phyloP scores from a whole-genome alignment of 306 rosid genomes.

The Rosa lucieae region DNA sequence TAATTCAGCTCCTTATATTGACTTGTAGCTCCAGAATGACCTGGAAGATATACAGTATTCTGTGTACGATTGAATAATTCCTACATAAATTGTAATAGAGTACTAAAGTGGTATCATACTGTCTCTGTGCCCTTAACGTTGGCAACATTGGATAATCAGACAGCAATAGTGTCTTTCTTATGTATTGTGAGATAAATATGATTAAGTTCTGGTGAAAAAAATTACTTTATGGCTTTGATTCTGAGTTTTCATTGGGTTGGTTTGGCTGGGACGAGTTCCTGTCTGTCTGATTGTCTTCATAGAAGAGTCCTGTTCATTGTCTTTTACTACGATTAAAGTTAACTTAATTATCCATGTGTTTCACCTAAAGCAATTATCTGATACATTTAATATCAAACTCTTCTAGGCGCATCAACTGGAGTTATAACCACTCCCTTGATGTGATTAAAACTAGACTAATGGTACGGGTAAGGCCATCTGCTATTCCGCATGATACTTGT shows the following conservation, averaged over 20 bases:
- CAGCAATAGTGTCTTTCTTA: no score
- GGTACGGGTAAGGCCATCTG: conserved; percentile 66
- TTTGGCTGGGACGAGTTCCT: neutral
- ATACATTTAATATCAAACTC: conserved; percentile 8
- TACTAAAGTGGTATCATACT: no score
- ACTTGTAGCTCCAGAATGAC: neutral
- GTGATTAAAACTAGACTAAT: conserved; percentile 92
- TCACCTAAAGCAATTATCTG: neutral
- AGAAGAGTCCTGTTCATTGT: neutral
- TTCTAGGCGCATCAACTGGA: conserved; percentile 88
- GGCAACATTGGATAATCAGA: no score
- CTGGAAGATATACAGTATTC: neutral
- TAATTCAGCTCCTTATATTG: neutral
- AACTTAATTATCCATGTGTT: neutral
- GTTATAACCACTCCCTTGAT: conserved; percentile 91
- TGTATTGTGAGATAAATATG: neutral
- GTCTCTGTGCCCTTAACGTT: no score
- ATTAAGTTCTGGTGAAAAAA: neutral
- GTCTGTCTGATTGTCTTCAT: neutral
- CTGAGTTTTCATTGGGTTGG: neutral
- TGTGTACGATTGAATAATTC: no score
- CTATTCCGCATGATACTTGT: neutral
- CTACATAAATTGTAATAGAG: no score
- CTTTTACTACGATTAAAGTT: no score
- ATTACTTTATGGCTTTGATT: neutral